phyloP scores from a whole-genome alignment of 306 rosid species.

The Myrica gale region DNA sequence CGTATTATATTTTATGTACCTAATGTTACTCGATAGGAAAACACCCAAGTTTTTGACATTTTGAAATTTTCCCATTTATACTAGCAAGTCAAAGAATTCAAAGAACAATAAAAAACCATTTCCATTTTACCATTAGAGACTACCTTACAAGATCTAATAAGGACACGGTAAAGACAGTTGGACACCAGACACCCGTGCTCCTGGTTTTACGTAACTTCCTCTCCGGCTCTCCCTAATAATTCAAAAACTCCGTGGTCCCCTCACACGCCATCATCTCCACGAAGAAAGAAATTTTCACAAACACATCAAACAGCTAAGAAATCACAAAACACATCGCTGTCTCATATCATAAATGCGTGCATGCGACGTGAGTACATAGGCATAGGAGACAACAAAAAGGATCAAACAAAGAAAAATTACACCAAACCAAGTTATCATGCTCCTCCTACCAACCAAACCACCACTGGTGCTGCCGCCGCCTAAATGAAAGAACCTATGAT shows the following conservation, averaged over 20 bases:
- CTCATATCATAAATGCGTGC: conserved; percentile 69
- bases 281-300: not conserved
- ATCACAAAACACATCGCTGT: conserved; percentile 46
- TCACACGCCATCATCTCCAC: conserved; percentile 11
- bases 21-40: too few species aligned
- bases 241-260: conserved; percentile 50
- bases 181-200: conserved; percentile 19
- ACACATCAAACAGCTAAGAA: conserved; percentile 18
- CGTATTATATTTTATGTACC: too few species aligned
- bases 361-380: conserved; percentile 60
- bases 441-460: conserved; percentile 25
- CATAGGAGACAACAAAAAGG: conserved; percentile 49
- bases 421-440: conserved; percentile 40
- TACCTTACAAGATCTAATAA: too few species aligned
- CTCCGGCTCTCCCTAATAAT: conserved; percentile 49
- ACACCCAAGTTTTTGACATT: too few species aligned
- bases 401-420: conserved; percentile 45
- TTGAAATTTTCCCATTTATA: too few species aligned
- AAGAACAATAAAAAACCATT: too few species aligned
- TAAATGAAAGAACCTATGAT: not conserved
- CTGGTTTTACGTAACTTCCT: conserved; percentile 14
- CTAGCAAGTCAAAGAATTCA: too few species aligned
- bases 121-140: too few species aligned
- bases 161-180: too few species aligned
- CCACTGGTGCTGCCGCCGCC: not conserved